A percentile compares a stretch with the other conserved stretches of the same genome.
Conservation (phyloP, 306 rosid genomes). For the Luffa acutangula region DNA sequence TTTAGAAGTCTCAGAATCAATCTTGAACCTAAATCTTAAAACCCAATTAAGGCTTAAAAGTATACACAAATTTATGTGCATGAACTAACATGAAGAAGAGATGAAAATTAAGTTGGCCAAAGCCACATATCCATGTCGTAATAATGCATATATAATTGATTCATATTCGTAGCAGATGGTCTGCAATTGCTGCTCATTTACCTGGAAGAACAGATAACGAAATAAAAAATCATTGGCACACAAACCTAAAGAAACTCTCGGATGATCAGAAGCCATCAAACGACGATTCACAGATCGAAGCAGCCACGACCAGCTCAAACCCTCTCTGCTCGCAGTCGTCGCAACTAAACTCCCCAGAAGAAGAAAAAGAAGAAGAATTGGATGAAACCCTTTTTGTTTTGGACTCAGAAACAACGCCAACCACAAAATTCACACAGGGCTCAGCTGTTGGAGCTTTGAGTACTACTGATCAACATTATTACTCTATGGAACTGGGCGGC, state of each 20-base stretch:
- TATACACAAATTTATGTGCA: too few relatives aligned
- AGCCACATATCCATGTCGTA: not conserved
- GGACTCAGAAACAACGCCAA: not conserved
- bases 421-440: not conserved
- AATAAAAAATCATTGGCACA: conserved; percentile 65
- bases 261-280: not conserved
- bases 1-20: too few relatives aligned
- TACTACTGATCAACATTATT: not conserved
- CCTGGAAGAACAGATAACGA: conserved; percentile 80
- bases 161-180: conserved; percentile 36
- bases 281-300: not conserved
- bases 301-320: conserved; percentile 8
- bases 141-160: not conserved
- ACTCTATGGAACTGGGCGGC: conserved; percentile 6
- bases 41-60: too few relatives aligned
- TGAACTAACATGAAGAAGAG: too few relatives aligned
- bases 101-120: too few relatives aligned
- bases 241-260: conserved; percentile 37
- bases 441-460: not conserved
- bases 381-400: not conserved
- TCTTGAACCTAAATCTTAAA: too few relatives aligned
- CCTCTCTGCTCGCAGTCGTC: not conserved
- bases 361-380: not conserved
- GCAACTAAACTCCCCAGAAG: not conserved
- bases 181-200: conserved; percentile 46